These are phyloP conservation scores for Rubus parviflorus DNA, from an alignment of 306 rosid genomes.

Conservation along the genomic window DNA sequence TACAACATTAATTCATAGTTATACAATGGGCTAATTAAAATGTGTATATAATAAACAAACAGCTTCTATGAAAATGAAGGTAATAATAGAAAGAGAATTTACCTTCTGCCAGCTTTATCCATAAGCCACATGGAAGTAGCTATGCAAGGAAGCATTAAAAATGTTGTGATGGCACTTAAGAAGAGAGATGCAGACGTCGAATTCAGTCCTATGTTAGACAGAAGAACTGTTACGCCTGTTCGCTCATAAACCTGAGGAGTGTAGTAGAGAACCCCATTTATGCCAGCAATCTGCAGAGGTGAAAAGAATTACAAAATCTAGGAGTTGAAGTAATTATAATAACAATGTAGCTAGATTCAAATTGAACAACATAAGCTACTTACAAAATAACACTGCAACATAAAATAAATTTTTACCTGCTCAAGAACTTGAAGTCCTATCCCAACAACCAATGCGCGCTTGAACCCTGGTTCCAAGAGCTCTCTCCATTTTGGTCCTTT, in stretches of 20 bases:
- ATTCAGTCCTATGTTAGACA: constrained; percentile 54
- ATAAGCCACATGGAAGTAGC: constrained; percentile 59
- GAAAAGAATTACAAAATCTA: not conserved
- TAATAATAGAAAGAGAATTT: constrained; percentile 3
- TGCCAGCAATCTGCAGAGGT: constrained; percentile 57
- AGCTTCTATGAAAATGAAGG: not conserved
- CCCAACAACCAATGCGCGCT: constrained; percentile 35
- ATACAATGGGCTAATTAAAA: not conserved
- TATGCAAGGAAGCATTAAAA: constrained; percentile 81
- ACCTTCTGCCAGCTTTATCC: constrained; percentile 82
- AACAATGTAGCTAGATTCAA: not conserved
- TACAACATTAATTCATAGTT: not conserved
- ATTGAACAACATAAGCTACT: too few species aligned
- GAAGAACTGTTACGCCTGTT: constrained; percentile 52
- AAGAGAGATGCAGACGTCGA: constrained; percentile 58
- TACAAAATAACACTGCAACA: not conserved
- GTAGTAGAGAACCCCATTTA: constrained; percentile 70
- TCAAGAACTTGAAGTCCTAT: constrained; percentile 40
- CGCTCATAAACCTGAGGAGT: constrained; percentile 69
- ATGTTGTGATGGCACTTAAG: constrained; percentile 47
- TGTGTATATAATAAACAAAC: too few species aligned
- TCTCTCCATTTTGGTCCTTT: constrained; percentile 21
- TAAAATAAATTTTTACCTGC: constrained; percentile 23
- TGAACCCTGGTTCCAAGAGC: constrained; percentile 35
- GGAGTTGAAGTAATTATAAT: not conserved